Evolutionary conservation across 441 rosid genomes (phyloP).

Genomic region (Erysimum pusillum): DNA sequence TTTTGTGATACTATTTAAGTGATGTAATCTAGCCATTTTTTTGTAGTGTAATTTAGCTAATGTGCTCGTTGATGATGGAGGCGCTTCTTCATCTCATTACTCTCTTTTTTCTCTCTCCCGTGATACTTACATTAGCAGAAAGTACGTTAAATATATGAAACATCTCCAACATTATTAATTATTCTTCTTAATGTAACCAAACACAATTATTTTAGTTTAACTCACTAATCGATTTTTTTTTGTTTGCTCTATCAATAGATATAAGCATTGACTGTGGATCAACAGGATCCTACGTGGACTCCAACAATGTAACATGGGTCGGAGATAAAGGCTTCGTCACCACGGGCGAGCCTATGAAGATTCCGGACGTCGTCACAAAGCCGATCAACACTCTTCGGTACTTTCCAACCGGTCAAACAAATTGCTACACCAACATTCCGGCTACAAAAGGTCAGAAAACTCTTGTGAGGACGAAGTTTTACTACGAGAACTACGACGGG

Average conservation of each 20-base stretch:
- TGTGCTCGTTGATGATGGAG: conserved; percentile 24
- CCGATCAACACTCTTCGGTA: conserved; percentile 56
- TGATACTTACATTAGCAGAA: conserved; percentile 1
- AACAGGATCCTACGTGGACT: conserved; percentile 47
- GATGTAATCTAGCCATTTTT: too few species aligned
- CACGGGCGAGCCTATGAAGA: conserved; percentile 32
- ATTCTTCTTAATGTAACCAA: background rate
- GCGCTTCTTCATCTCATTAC: conserved; percentile 12
- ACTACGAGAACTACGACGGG: conserved; percentile 61
- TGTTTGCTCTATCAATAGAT: background rate
- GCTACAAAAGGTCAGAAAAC: conserved; percentile 37
- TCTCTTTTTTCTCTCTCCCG: conserved; percentile 13
- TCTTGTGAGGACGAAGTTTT: conserved; percentile 41
- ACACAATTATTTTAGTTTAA: background rate
- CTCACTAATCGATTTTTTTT: background rate
- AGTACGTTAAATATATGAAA: background rate
- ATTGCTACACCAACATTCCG: conserved; percentile 53
- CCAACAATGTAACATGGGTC: conserved; percentile 45
- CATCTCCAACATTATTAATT: background rate
- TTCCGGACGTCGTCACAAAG: conserved; percentile 36
- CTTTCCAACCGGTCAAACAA: conserved; percentile 54
- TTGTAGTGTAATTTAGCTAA: conserved; percentile 19
- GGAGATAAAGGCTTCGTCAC: conserved; percentile 53
- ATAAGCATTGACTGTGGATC: conserved; percentile 61
- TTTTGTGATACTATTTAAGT: too few species aligned